Base-by-base conservation (phyloP, 1,284 basidiomycete genomes). In the Sporisorium iseilematis-ciliati region DNA sequence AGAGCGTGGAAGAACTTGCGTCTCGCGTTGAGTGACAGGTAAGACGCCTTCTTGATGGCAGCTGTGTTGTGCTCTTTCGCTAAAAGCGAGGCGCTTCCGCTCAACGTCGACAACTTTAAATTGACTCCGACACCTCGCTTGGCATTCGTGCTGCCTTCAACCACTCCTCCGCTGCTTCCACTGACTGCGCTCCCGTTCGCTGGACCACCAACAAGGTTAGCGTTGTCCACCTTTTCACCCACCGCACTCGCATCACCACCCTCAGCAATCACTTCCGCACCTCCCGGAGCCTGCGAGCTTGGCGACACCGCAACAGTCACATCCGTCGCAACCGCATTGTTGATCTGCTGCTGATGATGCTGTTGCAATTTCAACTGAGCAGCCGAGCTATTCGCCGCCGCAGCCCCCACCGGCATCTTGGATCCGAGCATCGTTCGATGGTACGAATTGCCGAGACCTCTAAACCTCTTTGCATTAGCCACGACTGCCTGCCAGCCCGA, bases 1-100 rank as follows among this genome's bases (percentile, higher is more conserved):
- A 99, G 88, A 16, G 91, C 93, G 87, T 99, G 97, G 87, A 99
- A 99, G 86, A 93, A 97, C 86, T 99, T 99, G 62, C 97, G 89
- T 59, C 96, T 89, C n/a, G 93, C 93, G 85, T 99, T 99, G 70
- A 98, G 87, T 46, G 92, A 91, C 65, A 99, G 70, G 45, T 78
- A 55, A 16, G 76, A 68, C 7, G 78, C 78, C 57, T 70, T 76
- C 41, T 76, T 78, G 63, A 78, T 66, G 11, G 76, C 67, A 38
- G 59, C 66, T 7, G 66, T 64, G 41, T 67, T 72, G 57, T 66
- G 65, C 54, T 75, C 72, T 41, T 69, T 76, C n/a, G 64, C 59
- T 6, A 74, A 38, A 14, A 68, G 57, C n/a, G 63, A 57, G 7
- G 64, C 78, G 42, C 61, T 65, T 26, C 70, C 75, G 21, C 67